These are phyloP conservation scores for Protomyces gravidus DNA, from an alignment of 1,139 yeast species.

Conservation along the genomic window DNA sequence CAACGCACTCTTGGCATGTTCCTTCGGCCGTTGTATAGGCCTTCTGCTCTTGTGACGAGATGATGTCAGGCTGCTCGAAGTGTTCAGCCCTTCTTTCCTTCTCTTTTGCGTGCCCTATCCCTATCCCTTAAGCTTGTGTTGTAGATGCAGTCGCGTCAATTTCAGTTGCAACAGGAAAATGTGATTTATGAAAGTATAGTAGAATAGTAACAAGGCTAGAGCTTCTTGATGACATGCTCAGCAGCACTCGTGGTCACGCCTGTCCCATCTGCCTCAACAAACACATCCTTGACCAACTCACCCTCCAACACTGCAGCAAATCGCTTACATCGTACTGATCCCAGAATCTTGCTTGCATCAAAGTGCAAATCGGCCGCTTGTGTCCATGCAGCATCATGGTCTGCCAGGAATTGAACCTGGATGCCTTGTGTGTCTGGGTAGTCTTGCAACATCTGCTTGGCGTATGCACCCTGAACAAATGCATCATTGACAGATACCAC, in stretches of 20 bases:
- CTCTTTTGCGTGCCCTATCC: no score
- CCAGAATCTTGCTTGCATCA: constrained; percentile 68
- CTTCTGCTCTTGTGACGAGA: no score
- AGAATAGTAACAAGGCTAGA: neutral
- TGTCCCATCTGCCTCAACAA: constrained; percentile 53
- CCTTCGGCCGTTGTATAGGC: no score
- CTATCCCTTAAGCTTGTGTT: no score
- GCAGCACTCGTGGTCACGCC: constrained; percentile 24
- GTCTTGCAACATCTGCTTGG: constrained; percentile 37
- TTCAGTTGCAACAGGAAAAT: neutral
- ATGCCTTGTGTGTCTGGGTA: constrained; percentile 32
- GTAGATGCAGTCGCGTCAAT: neutral
- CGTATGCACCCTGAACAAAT: constrained; percentile 80
- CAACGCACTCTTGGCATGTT: no score
- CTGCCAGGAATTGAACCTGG: constrained; percentile 58
- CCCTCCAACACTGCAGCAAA: constrained; percentile 70
- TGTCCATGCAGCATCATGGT: constrained; percentile 67
- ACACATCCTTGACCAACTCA: constrained; percentile 61
- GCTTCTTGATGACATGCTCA: constrained; percentile 5
- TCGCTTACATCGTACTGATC: constrained; percentile 67
- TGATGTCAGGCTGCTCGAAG: no score
- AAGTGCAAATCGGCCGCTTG: constrained; percentile 61
- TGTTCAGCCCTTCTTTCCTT: no score
- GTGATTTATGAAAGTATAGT: neutral
- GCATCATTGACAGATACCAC: constrained; percentile 80